Evolutionary conservation across 1,284 basidiomycete genomes (phyloP).

Genomic region (Ceratobasidium sp.): DNA sequence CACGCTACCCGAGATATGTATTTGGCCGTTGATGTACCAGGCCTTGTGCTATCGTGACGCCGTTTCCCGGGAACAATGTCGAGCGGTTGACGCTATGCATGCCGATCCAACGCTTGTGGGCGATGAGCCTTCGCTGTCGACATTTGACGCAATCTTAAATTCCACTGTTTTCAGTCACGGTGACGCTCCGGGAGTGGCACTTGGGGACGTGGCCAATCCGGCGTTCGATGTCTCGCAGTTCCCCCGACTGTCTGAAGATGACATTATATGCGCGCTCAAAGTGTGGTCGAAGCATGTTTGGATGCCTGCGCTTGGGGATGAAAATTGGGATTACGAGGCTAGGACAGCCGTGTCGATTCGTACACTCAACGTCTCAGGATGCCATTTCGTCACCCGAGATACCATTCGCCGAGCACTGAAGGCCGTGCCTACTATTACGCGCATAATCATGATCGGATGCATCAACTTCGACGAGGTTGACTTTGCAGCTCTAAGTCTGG

Average conservation of each 20-base stretch:
- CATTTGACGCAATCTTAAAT: background rate
- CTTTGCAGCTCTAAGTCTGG: conserved; percentile 1
- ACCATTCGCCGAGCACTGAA: conserved; percentile 11
- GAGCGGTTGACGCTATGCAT: background rate
- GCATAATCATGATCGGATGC: conserved; percentile 34
- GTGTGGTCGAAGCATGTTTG: conserved; percentile 23
- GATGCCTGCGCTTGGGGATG: conserved; percentile 11
- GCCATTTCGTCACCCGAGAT: conserved; percentile 26
- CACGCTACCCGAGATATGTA: no score
- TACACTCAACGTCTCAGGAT: conserved; percentile 27
- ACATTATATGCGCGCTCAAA: conserved; percentile 23
- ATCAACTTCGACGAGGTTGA: conserved; percentile 9
- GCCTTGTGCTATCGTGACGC: conserved; percentile 29
- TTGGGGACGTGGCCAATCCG: conserved; percentile 34
- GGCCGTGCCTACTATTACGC: conserved; percentile 19
- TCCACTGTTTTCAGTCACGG: background rate
- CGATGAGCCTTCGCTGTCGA: background rate
- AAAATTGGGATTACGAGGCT: background rate
- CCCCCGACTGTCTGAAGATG: conserved; percentile 3
- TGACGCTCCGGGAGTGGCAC: conserved; percentile 9
- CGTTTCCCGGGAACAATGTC: conserved; percentile 4
- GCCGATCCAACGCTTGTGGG: no score
- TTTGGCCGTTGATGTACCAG: conserved; percentile 24
- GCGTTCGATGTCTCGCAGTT: conserved; percentile 28
- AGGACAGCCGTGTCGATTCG: conserved; percentile 4